Evolutionary conservation across 257 asterid genomes (phyloP).

Genomic region (Anisodus tanguticus): DNA sequence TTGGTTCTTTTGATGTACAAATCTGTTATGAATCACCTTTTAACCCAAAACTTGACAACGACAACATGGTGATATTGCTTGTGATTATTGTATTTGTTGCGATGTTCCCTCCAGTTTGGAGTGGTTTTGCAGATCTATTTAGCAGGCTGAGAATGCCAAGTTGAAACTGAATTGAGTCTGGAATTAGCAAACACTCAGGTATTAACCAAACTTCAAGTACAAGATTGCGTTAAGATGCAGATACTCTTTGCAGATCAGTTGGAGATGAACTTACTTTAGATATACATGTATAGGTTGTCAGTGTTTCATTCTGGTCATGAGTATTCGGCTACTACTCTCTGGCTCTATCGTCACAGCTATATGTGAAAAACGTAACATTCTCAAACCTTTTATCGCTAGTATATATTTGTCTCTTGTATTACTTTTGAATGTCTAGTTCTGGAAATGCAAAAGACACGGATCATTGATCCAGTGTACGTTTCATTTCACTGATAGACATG

Average conservation of each 20-base stretch:
- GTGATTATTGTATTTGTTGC: conserved; percentile 25
- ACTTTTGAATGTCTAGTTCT: conserved; percentile 5
- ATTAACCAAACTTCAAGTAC: not conserved
- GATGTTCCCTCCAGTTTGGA: conserved; percentile 21
- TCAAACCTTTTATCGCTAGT: not conserved
- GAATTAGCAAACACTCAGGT: not conserved
- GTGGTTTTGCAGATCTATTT: conserved; percentile 5
- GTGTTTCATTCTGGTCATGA: not conserved
- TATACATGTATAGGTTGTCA: not conserved
- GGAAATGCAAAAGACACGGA: not conserved
- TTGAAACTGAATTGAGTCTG: not conserved
- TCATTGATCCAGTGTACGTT: no score
- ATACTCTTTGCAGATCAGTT: not conserved
- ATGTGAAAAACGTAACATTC: not conserved
- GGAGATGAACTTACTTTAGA: not conserved
- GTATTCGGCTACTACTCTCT: not conserved
- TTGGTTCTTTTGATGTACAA: conserved; percentile 30
- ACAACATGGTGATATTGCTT: not conserved
- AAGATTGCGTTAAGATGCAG: not conserved
- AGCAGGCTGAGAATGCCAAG: not conserved
- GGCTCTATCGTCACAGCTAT: not conserved
- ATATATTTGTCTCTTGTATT: not conserved
- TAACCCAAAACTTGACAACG: conserved; percentile 12
- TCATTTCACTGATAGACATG: no score
- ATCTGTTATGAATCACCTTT: not conserved